These are phyloP conservation scores for Kuraishia borneana DNA, from an alignment of 805 yeast genomes.

Conservation along the genomic window DNA sequence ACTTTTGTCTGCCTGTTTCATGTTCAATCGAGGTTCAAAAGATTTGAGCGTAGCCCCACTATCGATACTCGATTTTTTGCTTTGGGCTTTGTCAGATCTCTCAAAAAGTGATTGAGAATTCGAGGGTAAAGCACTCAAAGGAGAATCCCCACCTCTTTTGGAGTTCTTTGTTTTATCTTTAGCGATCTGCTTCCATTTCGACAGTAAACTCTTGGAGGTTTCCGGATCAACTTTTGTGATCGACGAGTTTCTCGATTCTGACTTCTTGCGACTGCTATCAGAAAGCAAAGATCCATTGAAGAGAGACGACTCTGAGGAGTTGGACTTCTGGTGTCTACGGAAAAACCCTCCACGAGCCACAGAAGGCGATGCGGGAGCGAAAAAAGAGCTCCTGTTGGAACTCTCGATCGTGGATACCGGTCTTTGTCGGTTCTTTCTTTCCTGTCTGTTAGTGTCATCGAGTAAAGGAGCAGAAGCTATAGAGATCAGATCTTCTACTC, in stretches of 20 bases:
- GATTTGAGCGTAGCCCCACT: conserved; percentile 17
- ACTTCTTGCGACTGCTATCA: conserved; percentile 1
- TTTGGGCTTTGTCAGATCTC: too few relatives aligned
- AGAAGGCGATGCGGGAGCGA: conserved; percentile 20
- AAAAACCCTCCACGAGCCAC: conserved; percentile 35
- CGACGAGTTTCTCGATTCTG: conserved; percentile 8
- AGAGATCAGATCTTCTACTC: conserved; percentile 21
- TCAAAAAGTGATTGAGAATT: too few relatives aligned
- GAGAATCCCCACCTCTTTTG: not conserved
- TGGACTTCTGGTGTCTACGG: conserved; percentile 54
- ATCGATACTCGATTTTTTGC: conserved; percentile 25
- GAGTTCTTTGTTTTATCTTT: conserved; percentile 1
- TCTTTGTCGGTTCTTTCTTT: conserved; percentile 8
- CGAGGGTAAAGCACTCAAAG: conserved; percentile 1
- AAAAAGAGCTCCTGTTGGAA: conserved; percentile 11
- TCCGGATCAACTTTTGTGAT: conserved; percentile 5
- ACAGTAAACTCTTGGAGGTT: not conserved
- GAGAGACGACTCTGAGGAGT: conserved; percentile 43
- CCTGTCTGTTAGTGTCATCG: conserved; percentile 4
- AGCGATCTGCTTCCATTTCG: conserved; percentile 1
- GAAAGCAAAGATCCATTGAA: conserved; percentile 22
- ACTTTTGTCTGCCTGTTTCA: not conserved
- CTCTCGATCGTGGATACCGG: conserved; percentile 27
- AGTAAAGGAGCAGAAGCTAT: conserved; percentile 22
- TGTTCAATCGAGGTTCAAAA: not conserved